Base-by-base conservation (phyloP, 805 yeast species). In the Lipomyces yamadae region DNA sequence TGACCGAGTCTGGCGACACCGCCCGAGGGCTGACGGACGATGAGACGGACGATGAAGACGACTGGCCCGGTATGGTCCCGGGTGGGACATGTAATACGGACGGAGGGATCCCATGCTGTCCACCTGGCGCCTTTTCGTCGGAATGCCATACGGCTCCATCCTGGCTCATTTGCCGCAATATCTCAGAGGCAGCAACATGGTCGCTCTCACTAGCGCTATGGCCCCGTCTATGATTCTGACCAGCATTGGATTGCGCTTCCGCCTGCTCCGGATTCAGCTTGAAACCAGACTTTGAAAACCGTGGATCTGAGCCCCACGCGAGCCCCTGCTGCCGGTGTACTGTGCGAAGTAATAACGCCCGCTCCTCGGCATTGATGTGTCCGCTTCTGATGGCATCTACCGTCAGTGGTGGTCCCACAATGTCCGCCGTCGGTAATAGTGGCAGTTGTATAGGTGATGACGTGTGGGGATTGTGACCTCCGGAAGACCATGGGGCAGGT, bases 251-350 rank as follows among this genome's bases (percentile, higher is more conserved):
- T 11, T 52, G 32, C 34, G 15, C 32, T 13, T 29, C 55, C 4
- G 55, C 3, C 7, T 29, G 34, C 34, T 52, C 55, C 13, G 55
- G 55, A 52, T 52, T 52, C 55, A 32, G 29, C 15, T 45, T 62
- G 53, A 68, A 68, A 6, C 70, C 70, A 13, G 64, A 24, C 4
- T 35, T 60, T 24, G 61, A 57, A 52, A 68, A 68, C 18, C 65
- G 55, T 30, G 71, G 69, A 33, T 68, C 71, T 4, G 71, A 66
- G 6, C 71, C 71, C 39, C 59, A 68, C 7, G 70, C 70, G 13
- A 68, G 61, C 15, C 67, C 70, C 35, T 66, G 69, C 33, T 60
- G 65, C 8, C 71, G 34, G n/a, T 66, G 63, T 11, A 61, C 65
- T n/a, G 62, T 63, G 5, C 71, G 66, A 13, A 67, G 65, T 30